Evolutionary conservation across 768 basidiomycete species (phyloP).

Genomic region (Boletus rex-veris): DNA sequence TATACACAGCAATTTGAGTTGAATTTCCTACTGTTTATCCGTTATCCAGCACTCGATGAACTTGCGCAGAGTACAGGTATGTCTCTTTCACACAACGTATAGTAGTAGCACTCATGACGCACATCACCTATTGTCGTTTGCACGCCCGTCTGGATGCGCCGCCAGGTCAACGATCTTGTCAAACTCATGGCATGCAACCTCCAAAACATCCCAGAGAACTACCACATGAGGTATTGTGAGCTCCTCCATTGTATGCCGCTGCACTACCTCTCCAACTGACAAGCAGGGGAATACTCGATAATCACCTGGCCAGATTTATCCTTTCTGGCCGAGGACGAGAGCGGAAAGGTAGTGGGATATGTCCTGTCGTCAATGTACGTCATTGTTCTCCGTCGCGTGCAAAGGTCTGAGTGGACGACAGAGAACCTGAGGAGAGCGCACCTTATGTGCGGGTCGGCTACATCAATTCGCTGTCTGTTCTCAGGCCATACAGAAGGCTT

Average conservation of each 20-base stretch:
- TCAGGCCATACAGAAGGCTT: conserved; percentile 28
- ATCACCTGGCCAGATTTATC: conserved; percentile 52
- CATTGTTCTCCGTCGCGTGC: background rate
- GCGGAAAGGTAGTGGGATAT: conserved; percentile 51
- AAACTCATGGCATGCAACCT: conserved; percentile 51
- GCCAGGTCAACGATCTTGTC: conserved; percentile 44
- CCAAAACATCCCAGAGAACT: conserved; percentile 52
- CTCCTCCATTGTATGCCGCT: background rate
- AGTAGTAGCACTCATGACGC: background rate
- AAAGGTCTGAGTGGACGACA: conserved; percentile 7
- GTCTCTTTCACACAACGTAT: background rate
- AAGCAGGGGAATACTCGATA: conserved; percentile 43
- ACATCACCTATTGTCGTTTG: background rate
- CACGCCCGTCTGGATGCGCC: background rate
- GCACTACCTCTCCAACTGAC: conserved; percentile 2
- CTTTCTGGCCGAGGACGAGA: conserved; percentile 49
- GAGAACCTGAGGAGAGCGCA: conserved; percentile 22
- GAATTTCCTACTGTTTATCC: background rate
- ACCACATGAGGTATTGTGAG: conserved; percentile 34
- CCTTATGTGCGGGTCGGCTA: conserved; percentile 18
- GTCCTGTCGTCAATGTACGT: conserved; percentile 54
- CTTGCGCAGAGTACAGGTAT: conserved; percentile 29
- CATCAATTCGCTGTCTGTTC: conserved; percentile 29
- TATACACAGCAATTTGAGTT: background rate
- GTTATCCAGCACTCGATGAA: conserved; percentile 19